A percentile compares a stretch with the other conserved stretches of the same genome.
Conservation (phyloP, 1,284 basidiomycete species). For the Taiwanofungus camphoratus region DNA sequence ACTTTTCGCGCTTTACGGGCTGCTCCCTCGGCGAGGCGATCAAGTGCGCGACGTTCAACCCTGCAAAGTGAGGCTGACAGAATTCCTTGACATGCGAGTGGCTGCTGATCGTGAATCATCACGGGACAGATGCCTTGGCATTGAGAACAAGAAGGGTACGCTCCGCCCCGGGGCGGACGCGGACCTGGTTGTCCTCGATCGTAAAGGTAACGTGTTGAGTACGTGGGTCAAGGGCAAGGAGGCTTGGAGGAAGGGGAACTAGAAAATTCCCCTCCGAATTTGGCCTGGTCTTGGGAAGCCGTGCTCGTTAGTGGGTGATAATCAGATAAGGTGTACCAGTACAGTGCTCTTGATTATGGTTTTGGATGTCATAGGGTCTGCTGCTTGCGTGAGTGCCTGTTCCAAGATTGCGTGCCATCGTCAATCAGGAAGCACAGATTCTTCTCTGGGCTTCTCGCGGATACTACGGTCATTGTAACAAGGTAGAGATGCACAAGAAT, state of each 20-base stretch:
- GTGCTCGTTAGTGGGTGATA: neutral
- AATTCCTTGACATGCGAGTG: neutral
- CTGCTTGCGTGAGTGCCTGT: too few relatives aligned
- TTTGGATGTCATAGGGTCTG: too few relatives aligned
- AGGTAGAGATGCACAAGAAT: too few relatives aligned
- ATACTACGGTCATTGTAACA: too few relatives aligned
- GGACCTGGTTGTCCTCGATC: constrained; percentile 73
- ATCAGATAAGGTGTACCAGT: neutral
- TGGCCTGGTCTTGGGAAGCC: too few relatives aligned
- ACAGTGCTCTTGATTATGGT: neutral
- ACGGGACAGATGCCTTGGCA: constrained; percentile 70
- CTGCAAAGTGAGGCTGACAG: constrained; percentile 61
- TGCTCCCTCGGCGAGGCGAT: constrained; percentile 80
- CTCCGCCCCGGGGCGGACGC: constrained; percentile 78
- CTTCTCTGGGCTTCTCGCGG: too few relatives aligned
- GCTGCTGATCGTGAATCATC: neutral
- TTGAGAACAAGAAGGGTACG: constrained; percentile 75
- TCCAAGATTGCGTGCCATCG: too few relatives aligned
- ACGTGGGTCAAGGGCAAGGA: constrained; percentile 81
- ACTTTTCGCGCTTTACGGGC: constrained; percentile 78
- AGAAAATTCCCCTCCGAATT: neutral
- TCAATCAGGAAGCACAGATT: too few relatives aligned
- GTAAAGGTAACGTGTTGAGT: constrained; percentile 59
- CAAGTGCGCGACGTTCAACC: constrained; percentile 78
- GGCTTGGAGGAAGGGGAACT: constrained; percentile 45